Evolutionary conservation across 345 rosid species (phyloP).

Genomic region (Hibiscus syriacus): DNA sequence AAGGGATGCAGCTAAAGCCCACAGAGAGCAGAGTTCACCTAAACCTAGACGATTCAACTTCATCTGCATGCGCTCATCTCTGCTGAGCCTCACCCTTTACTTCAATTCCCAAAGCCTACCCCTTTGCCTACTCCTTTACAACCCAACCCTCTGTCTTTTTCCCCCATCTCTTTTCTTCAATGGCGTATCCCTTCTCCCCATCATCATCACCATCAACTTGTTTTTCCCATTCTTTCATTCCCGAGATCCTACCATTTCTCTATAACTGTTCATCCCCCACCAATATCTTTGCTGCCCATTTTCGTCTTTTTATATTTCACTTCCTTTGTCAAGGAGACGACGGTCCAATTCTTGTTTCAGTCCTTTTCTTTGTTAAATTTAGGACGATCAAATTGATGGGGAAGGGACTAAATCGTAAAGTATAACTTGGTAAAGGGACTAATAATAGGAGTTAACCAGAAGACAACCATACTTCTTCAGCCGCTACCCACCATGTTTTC

Average conservation of each 20-base stretch:
- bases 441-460: neutral
- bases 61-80: neutral
- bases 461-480: slow-evolving; percentile 12
- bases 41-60: neutral
- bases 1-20: neutral
- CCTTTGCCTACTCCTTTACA: slow-evolving; percentile 27
- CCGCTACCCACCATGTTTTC: slow-evolving; percentile 88
- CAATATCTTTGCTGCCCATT: neutral
- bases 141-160: slow-evolving; percentile 36
- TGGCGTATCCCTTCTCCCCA: slow-evolving; percentile 23
- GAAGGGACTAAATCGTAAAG: too few species aligned
- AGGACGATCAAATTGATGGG: slow-evolving; percentile 14
- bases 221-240: slow-evolving; percentile 30
- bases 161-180: slow-evolving; percentile 24
- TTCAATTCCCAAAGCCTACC: neutral
- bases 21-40: neutral
- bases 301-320: neutral
- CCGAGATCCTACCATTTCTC: slow-evolving; percentile 29
- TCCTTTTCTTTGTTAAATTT: neutral
- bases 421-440: neutral
- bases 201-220: neutral
- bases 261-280: slow-evolving; percentile 3
- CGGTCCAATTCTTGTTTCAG: too few species aligned
- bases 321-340: too few species aligned
- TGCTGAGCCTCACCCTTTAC: neutral